phyloP scores from a whole-genome alignment of 495 filamentous ascomycete genomes.

The Astrothelium macrocarpum region DNA sequence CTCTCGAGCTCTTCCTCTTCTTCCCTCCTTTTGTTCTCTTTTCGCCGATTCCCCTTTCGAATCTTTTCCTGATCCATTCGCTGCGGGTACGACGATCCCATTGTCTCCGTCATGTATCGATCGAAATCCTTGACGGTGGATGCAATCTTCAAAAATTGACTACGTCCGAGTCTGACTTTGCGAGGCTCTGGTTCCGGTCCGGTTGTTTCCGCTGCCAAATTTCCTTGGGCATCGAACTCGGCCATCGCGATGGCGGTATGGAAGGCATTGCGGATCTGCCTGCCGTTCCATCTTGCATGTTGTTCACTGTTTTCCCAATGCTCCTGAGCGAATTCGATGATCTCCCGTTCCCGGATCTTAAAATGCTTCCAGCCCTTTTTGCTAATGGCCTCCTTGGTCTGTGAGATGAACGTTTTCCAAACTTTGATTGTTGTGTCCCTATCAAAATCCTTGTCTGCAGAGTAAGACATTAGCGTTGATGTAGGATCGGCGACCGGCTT shows the following conservation, averaged over 20 bases:
- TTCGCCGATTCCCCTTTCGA: neutral
- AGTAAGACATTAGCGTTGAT: neutral
- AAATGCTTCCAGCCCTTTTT: neutral
- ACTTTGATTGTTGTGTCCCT: neutral
- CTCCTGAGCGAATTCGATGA: conserved; percentile 10
- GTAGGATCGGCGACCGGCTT: neutral
- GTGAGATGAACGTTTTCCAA: neutral
- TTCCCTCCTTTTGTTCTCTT: neutral
- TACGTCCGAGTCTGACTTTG: neutral
- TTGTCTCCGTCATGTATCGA: neutral
- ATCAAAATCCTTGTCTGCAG: neutral
- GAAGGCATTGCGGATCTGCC: conserved; percentile 23
- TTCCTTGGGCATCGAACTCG: conserved; percentile 13
- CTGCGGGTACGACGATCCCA: neutral
- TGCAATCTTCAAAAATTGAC: neutral
- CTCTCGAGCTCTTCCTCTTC: neutral
- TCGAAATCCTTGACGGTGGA: neutral
- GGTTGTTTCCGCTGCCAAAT: neutral
- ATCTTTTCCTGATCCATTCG: neutral
- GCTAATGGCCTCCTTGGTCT: neutral
- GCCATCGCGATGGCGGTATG: conserved; percentile 21
- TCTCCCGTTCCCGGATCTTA: neutral
- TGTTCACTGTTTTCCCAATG: conserved; percentile 1
- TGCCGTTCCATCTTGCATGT: conserved; percentile 17
- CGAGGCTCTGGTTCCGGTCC: neutral